Conservation (phyloP, 495 filamentous ascomycete genomes). For the Penicillium chermesinum region DNA sequence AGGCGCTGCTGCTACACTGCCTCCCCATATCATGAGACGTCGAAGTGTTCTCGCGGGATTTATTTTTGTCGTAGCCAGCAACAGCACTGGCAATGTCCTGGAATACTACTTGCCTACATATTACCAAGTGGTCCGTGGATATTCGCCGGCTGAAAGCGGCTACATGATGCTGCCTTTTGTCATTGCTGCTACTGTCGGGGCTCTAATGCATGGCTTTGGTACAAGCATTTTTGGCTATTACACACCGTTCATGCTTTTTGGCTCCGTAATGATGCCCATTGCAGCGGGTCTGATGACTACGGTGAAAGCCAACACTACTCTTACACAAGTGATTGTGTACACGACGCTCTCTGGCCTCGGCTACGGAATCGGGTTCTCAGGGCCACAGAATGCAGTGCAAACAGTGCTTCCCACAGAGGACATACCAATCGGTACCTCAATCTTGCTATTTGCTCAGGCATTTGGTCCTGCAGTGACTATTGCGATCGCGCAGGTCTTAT, state of each 20-base stretch:
- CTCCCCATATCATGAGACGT: conserved; percentile 43
- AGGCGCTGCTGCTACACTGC: conserved; percentile 23
- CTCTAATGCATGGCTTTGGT: conserved; percentile 14
- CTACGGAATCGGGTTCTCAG: conserved; percentile 27
- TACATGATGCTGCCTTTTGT: conserved; percentile 26
- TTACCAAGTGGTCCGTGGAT: conserved; percentile 33
- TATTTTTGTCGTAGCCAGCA: conserved; percentile 42
- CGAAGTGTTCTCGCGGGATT: conserved; percentile 49
- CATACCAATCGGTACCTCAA: conserved; percentile 48
- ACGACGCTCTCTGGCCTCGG: conserved; percentile 23
- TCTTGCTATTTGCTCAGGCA: conserved; percentile 58
- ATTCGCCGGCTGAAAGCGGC: conserved; percentile 25
- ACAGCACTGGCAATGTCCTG: conserved; percentile 31
- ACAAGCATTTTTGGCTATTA: conserved; percentile 26
- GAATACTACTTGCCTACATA: conserved; percentile 30
- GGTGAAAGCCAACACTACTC: conserved; percentile 10
- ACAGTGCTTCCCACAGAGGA: conserved; percentile 49
- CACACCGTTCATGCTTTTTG: conserved; percentile 53
- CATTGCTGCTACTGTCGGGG: conserved; percentile 14
- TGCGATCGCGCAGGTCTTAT: conserved; percentile 49
- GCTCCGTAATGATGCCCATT: conserved; percentile 50
- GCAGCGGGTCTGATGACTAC: conserved; percentile 49
- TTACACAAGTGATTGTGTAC: conserved; percentile 21
- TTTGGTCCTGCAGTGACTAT: conserved; percentile 56
- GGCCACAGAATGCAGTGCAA: conserved; percentile 57